phyloP scores from a whole-genome alignment of 371 early-diverging fungal species.

The Lichtheimia ramosa region DNA sequence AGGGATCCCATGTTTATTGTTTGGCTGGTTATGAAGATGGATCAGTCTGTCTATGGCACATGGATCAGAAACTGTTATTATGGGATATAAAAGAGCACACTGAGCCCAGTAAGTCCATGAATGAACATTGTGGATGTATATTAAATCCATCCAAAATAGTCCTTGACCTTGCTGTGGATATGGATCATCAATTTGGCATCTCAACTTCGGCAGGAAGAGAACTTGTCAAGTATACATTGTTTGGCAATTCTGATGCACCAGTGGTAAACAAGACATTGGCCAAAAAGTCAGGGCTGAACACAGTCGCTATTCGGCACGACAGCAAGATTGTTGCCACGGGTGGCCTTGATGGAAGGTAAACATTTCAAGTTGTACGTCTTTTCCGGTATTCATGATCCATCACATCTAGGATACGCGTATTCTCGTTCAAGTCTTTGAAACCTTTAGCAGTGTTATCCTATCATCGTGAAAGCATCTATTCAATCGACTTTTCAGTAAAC shows the following conservation, averaged over 20 bases:
- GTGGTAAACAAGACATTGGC: constrained; percentile 26
- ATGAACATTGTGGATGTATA: not conserved
- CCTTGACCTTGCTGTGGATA: constrained; percentile 29
- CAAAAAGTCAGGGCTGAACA: constrained; percentile 43
- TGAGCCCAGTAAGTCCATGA: constrained; percentile 35
- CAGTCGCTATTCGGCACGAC: constrained; percentile 44
- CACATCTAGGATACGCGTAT: constrained; percentile 42
- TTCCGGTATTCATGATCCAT: not conserved
- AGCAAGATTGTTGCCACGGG: constrained; percentile 53
- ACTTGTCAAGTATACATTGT: constrained; percentile 35
- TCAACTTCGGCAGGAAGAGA: constrained; percentile 48
- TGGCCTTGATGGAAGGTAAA: constrained; percentile 55
- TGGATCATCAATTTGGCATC: constrained; percentile 16
- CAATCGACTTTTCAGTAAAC: constrained; percentile 27
- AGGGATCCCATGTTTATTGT: constrained; percentile 17
- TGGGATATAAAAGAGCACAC: constrained; percentile 38
- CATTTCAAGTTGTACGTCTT: not conserved
- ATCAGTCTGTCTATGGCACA: constrained; percentile 32
- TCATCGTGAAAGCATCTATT: constrained; percentile 47
- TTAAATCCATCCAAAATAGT: constrained; percentile 16
- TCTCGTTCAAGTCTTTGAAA: constrained; percentile 44
- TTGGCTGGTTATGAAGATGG: constrained; percentile 52
- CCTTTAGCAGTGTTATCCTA: constrained; percentile 50
- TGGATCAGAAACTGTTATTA: constrained; percentile 13
- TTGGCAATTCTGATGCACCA: constrained; percentile 15